A percentile compares a stretch with the other conserved stretches of the same genome.
Evolutionary conservation across 1,284 basidiomycete species (phyloP).

Genomic region (Leccinum insigne): DNA sequence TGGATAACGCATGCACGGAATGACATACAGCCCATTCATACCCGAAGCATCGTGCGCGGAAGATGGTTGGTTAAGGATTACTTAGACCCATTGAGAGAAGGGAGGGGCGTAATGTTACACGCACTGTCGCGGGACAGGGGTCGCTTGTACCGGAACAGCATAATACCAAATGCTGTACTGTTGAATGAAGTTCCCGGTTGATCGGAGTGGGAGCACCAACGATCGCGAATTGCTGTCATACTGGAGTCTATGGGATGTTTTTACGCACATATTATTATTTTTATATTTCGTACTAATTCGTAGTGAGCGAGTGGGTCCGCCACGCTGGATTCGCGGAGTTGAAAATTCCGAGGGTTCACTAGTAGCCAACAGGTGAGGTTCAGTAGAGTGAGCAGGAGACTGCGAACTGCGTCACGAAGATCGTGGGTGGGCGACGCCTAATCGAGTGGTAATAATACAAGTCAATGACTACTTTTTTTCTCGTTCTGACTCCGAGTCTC

Average conservation of each 20-base stretch:
- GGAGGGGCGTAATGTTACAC: constrained; percentile 9
- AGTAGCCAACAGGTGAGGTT: not conserved
- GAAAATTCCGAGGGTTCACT: constrained; percentile 3
- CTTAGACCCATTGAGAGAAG: constrained; percentile 1
- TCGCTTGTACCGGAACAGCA: not conserved
- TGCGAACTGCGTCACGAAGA: constrained; percentile 13
- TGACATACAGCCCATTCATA: constrained; percentile 22
- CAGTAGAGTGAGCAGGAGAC: not conserved
- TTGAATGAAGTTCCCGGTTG: constrained; percentile 3
- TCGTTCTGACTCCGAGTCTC: constrained; percentile 10
- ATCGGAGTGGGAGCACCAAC: constrained; percentile 17
- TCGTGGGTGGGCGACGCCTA: constrained; percentile 1
- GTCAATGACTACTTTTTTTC: constrained; percentile 20
- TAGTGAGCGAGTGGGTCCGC: constrained; percentile 2
- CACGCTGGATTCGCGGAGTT: constrained; percentile 36
- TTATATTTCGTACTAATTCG: too few species aligned
- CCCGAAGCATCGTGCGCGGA: constrained; percentile 23
- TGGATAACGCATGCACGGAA: constrained; percentile 14
- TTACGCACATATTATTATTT: constrained; percentile 17
- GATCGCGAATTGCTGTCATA: constrained; percentile 5
- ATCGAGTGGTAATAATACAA: constrained; percentile 29
- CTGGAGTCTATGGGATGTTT: not conserved
- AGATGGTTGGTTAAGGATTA: not conserved
- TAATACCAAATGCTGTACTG: constrained; percentile 6
- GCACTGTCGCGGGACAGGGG: constrained; percentile 5